A percentile compares a stretch with the other conserved stretches of the same genome.
Conservation (phyloP, 306 rosid species). For the Albizia julibrissin region DNA sequence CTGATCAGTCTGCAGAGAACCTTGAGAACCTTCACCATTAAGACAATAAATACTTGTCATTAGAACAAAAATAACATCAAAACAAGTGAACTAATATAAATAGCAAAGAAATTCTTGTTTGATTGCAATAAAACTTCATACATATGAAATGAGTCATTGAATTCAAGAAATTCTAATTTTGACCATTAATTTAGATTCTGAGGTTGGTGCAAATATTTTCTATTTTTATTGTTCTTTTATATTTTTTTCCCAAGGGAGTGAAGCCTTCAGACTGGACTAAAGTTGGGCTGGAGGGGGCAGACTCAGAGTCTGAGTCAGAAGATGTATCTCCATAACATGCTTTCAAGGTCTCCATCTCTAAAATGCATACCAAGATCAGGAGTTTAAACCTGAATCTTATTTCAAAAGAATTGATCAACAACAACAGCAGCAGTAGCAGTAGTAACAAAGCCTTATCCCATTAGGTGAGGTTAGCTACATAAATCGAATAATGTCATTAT, state of each 20-base stretch:
- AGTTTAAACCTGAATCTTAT: slow-evolving; percentile 26
- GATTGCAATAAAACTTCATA: slow-evolving; percentile 4
- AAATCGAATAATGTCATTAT: no score
- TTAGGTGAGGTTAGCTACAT: no score
- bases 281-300: slow-evolving; percentile 35
- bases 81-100: not conserved
- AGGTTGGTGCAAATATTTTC: not conserved
- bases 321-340: slow-evolving; percentile 69
- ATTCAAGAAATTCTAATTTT: not conserved
- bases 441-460: no score
- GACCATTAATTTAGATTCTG: not conserved
- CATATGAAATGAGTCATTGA: slow-evolving; percentile 9
- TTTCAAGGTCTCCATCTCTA: slow-evolving; percentile 68
- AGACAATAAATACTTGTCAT: slow-evolving; percentile 42
- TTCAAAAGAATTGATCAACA: not conserved
- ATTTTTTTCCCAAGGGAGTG: slow-evolving; percentile 15
- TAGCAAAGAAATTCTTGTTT: not conserved
- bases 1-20: slow-evolving; percentile 42
- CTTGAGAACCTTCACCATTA: slow-evolving; percentile 47
- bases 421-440: no score
- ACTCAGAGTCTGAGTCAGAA: slow-evolving; percentile 66
- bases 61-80: not conserved
- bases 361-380: not conserved
- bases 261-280: slow-evolving; percentile 3
- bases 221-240: not conserved